Evolutionary conservation across 164 flowering plant genomes (phyloP).

Genomic region (Sedum album): DNA sequence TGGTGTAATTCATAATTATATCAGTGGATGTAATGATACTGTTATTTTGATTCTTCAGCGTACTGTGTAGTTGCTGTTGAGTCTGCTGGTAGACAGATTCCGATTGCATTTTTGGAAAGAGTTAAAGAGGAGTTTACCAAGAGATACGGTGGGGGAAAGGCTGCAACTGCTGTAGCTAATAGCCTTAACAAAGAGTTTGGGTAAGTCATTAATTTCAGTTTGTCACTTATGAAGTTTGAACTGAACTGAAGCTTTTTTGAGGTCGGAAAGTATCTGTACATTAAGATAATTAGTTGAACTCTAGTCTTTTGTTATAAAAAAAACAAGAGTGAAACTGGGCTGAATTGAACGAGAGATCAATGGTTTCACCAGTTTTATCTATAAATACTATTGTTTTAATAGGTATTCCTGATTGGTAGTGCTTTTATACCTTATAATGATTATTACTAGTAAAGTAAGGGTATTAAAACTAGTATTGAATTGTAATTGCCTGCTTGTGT

Average conservation of each 20-base stretch:
- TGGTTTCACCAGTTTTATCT: no score
- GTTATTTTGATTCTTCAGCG: not conserved
- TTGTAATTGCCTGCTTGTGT: not conserved
- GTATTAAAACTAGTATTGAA: not conserved
- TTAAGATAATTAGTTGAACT: no score
- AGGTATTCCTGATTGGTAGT: no score
- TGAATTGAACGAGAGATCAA: not conserved
- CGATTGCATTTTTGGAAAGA: constrained; percentile 6
- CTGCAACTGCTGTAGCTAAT: constrained; percentile 6
- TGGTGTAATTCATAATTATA: no score
- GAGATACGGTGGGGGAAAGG: constrained; percentile 5
- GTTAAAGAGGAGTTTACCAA: constrained; percentile 4
- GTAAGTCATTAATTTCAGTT: not conserved
- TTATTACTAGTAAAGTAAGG: not conserved
- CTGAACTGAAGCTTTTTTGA: not conserved
- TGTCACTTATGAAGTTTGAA: not conserved
- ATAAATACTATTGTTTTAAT: no score
- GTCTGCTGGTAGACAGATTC: constrained; percentile 6
- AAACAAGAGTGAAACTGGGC: not conserved
- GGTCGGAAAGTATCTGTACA: not conserved
- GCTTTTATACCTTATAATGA: not conserved
- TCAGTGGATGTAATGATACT: not conserved
- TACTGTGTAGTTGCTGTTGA: constrained; percentile 6
- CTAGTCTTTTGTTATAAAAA: not conserved
- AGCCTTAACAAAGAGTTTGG: constrained; percentile 8